A percentile compares a stretch with the other conserved stretches of the same genome.
phyloP scores from a whole-genome alignment of 805 yeast genomes.

The Citeromyces nyonsensis region DNA sequence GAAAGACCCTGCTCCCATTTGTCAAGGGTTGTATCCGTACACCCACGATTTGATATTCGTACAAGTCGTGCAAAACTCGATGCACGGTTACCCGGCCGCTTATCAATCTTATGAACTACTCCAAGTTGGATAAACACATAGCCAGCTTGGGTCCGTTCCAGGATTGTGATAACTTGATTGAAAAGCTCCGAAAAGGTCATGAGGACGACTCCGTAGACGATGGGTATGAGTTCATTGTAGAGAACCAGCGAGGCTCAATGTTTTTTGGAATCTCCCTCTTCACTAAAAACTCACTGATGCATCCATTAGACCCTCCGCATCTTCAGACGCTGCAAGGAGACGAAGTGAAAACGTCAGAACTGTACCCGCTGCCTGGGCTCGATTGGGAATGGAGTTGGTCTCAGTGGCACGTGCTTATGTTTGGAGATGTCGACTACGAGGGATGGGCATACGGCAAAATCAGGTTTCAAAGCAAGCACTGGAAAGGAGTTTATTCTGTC shows the following conservation, averaged over 20 bases:
- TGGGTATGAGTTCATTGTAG: slow-evolving; percentile 26
- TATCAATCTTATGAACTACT: slow-evolving; percentile 5
- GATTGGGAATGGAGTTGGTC: slow-evolving; percentile 42
- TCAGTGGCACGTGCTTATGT: slow-evolving; percentile 37
- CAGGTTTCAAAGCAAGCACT: slow-evolving; percentile 21
- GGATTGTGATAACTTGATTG: slow-evolving; percentile 3
- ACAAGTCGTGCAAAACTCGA: no score
- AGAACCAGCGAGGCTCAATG: slow-evolving; percentile 38
- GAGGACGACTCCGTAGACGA: no score
- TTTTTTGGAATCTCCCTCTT: slow-evolving; percentile 35
- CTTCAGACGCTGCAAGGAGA: slow-evolving; percentile 28
- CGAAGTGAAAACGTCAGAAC: slow-evolving; percentile 12
- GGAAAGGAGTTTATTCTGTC: slow-evolving; percentile 34
- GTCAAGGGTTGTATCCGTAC: no score
- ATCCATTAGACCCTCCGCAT: slow-evolving; percentile 33
- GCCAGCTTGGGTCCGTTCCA: slow-evolving; percentile 3
- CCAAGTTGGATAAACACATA: slow-evolving; percentile 5
- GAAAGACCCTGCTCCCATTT: no score
- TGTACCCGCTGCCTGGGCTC: slow-evolving; percentile 30
- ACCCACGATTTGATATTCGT: no score
- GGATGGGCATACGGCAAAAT: slow-evolving; percentile 38
- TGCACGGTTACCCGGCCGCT: not conserved
- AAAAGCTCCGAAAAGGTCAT: not conserved
- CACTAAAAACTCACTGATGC: slow-evolving; percentile 26
- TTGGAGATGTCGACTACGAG: slow-evolving; percentile 38